Evolutionary conservation across 1,284 basidiomycete species (phyloP).

Genomic region (Xerocomus cyaneibrunnescens): DNA sequence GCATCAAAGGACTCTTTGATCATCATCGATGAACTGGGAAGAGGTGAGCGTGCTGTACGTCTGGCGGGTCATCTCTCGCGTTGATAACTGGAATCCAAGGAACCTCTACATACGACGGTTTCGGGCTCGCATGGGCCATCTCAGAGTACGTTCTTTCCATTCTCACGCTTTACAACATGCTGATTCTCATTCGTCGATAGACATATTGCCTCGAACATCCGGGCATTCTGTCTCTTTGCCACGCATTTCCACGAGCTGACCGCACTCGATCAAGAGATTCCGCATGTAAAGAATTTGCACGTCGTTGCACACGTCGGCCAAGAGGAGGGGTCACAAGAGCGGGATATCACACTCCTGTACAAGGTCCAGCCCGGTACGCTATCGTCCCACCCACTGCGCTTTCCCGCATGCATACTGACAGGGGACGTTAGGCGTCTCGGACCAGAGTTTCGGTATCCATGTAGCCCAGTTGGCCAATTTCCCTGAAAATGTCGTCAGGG

Average conservation of each 20-base stretch:
- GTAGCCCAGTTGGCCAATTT: conserved; percentile 97
- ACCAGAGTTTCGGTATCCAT: conserved; percentile 98
- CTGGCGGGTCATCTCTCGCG: background rate
- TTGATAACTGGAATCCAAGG: conserved; percentile 39
- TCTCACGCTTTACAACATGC: too few species aligned
- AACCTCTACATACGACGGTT: conserved; percentile 99
- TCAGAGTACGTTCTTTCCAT: conserved; percentile 70
- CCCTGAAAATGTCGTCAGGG: conserved; percentile 90
- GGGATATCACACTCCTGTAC: conserved; percentile 92
- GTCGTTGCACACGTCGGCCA: conserved; percentile 91
- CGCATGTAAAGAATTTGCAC: conserved; percentile 92
- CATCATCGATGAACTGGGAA: conserved; percentile 97
- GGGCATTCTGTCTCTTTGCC: conserved; percentile 94
- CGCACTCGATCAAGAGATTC: conserved; percentile 72
- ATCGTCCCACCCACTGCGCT: background rate
- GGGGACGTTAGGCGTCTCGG: conserved; percentile 64
- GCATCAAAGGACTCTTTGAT: conserved; percentile 93
- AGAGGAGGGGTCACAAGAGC: conserved; percentile 62
- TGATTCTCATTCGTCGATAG: conserved; percentile 41
- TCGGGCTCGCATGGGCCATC: conserved; percentile 98
- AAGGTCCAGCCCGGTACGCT: conserved; percentile 87
- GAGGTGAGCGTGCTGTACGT: conserved; percentile 52
- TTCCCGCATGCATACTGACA: background rate
- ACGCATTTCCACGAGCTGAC: conserved; percentile 99
- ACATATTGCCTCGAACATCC: conserved; percentile 90